Percentiles rank a stretch among this genome's conserved stretches.
These are phyloP conservation scores for Dendrocalamus sinicus DNA, from an alignment of 176 grass and related monocot genomes.

Conservation along the genomic window DNA sequence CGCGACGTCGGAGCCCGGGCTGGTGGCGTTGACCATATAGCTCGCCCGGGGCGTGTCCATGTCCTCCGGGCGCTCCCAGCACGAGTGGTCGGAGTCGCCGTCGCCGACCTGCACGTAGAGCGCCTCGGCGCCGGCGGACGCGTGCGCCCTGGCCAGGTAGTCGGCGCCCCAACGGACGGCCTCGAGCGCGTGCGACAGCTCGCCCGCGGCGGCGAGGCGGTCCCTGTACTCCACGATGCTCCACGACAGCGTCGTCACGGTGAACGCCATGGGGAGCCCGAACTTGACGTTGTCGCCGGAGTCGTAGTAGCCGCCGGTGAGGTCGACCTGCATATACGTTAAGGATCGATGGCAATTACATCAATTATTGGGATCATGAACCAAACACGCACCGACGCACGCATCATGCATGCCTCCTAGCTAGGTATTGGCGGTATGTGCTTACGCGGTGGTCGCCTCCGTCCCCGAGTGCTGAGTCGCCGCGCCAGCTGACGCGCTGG, in stretches of 20 bases:
- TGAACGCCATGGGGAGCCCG: slow-evolving; percentile 73
- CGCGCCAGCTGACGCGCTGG: slow-evolving; percentile 75
- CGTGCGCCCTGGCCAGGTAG: slow-evolving; percentile 71
- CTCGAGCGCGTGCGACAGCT: slow-evolving; percentile 54
- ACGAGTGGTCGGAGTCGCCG: slow-evolving; percentile 75
- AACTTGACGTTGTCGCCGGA: slow-evolving; percentile 84
- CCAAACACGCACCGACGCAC: neutral
- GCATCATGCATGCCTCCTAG: neutral
- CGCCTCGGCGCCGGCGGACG: slow-evolving; percentile 18
- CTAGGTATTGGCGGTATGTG: neutral
- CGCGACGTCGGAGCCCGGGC: slow-evolving; percentile 70
- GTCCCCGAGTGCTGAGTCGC: slow-evolving; percentile 64
- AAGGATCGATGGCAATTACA: neutral
- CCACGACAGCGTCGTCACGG: slow-evolving; percentile 65
- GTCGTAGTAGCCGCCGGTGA: slow-evolving; percentile 79
- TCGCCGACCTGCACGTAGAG: slow-evolving; percentile 87
- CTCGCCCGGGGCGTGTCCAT: slow-evolving; percentile 69
- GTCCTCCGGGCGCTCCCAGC: slow-evolving; percentile 90
- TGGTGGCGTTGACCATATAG: slow-evolving; percentile 44
- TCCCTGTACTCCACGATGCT: slow-evolving; percentile 44
- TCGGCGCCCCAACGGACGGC: slow-evolving; percentile 81
- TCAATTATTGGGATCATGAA: neutral
- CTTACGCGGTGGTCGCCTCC: slow-evolving; percentile 61
- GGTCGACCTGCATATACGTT: slow-evolving; percentile 51
- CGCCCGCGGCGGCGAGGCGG: slow-evolving; percentile 39